Percentiles rank a stretch among this genome's conserved stretches.
Evolutionary conservation across 2,329 filamentous ascomycete genomes (phyloP).

Genomic region (Colletotrichum kahawae): DNA sequence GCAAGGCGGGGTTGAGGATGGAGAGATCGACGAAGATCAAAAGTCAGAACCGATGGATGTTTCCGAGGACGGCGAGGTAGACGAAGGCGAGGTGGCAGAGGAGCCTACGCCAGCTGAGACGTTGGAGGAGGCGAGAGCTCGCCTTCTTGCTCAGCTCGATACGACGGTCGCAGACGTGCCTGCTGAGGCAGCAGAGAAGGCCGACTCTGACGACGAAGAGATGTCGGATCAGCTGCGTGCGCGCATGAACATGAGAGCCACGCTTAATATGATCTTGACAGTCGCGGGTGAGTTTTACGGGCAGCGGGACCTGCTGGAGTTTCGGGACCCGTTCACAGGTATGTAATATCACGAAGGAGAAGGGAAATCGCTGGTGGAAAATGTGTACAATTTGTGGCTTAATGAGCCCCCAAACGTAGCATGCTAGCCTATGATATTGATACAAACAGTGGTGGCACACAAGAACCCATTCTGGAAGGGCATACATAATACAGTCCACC

Average conservation of each 20-base stretch:
- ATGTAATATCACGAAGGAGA: constrained; percentile 30
- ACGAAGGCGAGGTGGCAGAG: constrained; percentile 37
- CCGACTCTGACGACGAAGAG: constrained; percentile 15
- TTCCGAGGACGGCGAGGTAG: constrained; percentile 41
- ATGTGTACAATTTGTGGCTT: not conserved
- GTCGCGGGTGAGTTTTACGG: constrained; percentile 89
- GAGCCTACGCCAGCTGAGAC: constrained; percentile 29
- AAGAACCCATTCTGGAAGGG: not conserved
- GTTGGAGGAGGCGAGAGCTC: constrained; percentile 53
- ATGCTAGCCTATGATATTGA: constrained; percentile 11
- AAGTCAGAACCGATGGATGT: constrained; percentile 48
- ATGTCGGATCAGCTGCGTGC: constrained; percentile 32
- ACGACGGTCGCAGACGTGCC: constrained; percentile 30
- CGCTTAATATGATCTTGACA: constrained; percentile 90
- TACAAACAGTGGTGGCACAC: not conserved
- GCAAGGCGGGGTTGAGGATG: not conserved
- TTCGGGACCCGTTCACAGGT: constrained; percentile 65
- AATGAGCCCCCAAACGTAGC: not conserved
- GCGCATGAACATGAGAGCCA: constrained; percentile 65
- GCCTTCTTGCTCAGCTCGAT: constrained; percentile 52
- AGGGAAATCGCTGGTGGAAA: not conserved
- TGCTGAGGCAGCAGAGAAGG: not conserved
- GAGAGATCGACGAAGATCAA: constrained; percentile 20
- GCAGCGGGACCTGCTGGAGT: constrained; percentile 83
- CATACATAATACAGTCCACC: not conserved